phyloP scores from a whole-genome alignment of 352 stramenopile genomes.

The Globisporangium cylindrosporum region DNA sequence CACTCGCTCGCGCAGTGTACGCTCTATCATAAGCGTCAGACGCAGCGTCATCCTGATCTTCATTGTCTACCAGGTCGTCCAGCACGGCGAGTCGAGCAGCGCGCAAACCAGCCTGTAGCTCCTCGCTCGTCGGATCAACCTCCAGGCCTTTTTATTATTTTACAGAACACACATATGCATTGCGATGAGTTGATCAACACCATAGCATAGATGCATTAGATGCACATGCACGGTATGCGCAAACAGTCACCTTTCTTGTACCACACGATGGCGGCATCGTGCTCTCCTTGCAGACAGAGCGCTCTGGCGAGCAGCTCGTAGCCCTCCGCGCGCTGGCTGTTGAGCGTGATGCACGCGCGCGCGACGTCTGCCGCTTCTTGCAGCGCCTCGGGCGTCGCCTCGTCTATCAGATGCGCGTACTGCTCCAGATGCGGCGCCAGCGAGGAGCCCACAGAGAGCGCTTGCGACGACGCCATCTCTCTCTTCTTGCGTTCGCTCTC shows the following conservation, averaged over 20 bases:
- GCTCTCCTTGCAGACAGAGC: slow-evolving; percentile 30
- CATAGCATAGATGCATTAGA: neutral
- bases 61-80: slow-evolving; percentile 32
- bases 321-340: slow-evolving; percentile 20
- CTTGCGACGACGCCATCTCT: neutral
- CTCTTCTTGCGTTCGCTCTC: neutral
- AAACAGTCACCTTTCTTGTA: slow-evolving; percentile 42
- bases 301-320: slow-evolving; percentile 38
- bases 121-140: slow-evolving; percentile 29
- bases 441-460: neutral
- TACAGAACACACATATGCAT: neutral
- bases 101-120: slow-evolving; percentile 45
- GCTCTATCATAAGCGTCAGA: neutral
- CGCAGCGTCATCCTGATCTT: slow-evolving; percentile 24
- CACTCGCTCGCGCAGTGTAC: neutral
- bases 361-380: slow-evolving; percentile 31
- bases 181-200: neutral
- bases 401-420: slow-evolving; percentile 31
- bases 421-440: slow-evolving; percentile 8
- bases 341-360: slow-evolving; percentile 22
- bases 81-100: slow-evolving; percentile 55
- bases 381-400: slow-evolving; percentile 18
- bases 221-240: neutral
- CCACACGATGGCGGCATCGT: slow-evolving; percentile 38
- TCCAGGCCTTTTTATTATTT: slow-evolving; percentile 32